Percentiles rank a stretch among this genome's conserved stretches.
Evolutionary conservation across 352 stramenopile genomes (phyloP).

Genomic region (Globisporangium cystogenes): DNA sequence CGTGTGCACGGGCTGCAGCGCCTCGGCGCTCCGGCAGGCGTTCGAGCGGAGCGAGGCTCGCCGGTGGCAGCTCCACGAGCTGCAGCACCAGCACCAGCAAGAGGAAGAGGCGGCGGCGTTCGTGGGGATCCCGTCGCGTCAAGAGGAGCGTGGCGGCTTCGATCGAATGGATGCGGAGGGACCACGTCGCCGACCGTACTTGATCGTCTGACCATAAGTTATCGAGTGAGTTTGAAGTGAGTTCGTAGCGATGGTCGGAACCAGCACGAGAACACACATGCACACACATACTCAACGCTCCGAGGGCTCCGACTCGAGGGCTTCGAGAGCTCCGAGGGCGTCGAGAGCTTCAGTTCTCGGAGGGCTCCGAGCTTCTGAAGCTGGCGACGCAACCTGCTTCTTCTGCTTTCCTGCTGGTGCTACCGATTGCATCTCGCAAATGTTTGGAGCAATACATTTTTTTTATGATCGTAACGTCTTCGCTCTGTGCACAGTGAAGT

Average conservation of each 20-base stretch:
- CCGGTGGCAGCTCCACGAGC: not conserved
- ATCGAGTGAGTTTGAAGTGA: not conserved
- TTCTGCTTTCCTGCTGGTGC: too few relatives aligned
- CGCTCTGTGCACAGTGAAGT: too few relatives aligned
- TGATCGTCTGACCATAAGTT: constrained; percentile 3
- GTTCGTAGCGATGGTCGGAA: not conserved
- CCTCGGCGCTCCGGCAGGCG: constrained; percentile 19
- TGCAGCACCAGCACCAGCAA: not conserved
- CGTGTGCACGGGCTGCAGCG: constrained; percentile 36
- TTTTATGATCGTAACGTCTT: too few relatives aligned
- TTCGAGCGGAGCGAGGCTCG: constrained; percentile 12
- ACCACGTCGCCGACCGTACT: not conserved
- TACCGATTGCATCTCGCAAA: too few relatives aligned
- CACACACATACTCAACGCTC: too few relatives aligned
- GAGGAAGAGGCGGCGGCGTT: too few relatives aligned
- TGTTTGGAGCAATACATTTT: too few relatives aligned
- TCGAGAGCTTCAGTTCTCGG: too few relatives aligned
- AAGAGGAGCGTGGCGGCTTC: not conserved
- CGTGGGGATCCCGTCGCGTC: not conserved
- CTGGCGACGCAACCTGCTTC: too few relatives aligned
- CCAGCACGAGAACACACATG: not conserved
- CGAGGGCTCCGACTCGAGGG: too few relatives aligned
- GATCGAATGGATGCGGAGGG: not conserved
- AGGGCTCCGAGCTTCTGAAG: too few relatives aligned
- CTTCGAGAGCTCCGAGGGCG: too few relatives aligned